A percentile compares a stretch with the other conserved stretches of the same genome.
These are phyloP conservation scores for Ceratopteris richardii DNA, from an alignment of 75 land plant species.

Conservation along the genomic window DNA sequence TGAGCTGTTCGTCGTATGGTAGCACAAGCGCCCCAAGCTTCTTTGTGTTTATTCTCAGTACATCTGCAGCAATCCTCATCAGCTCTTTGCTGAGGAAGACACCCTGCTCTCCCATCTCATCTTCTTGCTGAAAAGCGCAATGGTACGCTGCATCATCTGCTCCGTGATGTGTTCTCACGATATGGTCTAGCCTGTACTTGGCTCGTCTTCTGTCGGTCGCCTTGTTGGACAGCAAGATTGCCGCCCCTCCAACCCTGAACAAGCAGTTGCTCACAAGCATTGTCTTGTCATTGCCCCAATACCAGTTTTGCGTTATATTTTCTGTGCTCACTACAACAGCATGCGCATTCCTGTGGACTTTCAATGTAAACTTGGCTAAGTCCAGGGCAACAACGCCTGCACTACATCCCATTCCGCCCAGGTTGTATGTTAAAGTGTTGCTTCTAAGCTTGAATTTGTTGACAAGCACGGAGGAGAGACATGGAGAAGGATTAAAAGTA, in stretches of 20 bases:
- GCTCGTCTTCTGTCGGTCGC: slow-evolving; percentile 30
- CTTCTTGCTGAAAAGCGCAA: slow-evolving; percentile 36
- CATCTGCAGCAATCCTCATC: slow-evolving; percentile 35
- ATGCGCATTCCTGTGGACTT: slow-evolving; percentile 21
- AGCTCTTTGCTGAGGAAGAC: slow-evolving; percentile 40
- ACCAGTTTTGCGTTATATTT: slow-evolving; percentile 27
- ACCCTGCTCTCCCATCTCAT: slow-evolving; percentile 35
- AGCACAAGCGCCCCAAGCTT: slow-evolving; percentile 26
- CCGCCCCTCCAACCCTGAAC: slow-evolving; percentile 51
- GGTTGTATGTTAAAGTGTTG: slow-evolving; percentile 45
- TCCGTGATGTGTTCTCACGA: slow-evolving; percentile 48
- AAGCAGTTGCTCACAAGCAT: slow-evolving; percentile 45
- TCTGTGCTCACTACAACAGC: slow-evolving; percentile 39
- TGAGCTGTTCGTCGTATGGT: slow-evolving; percentile 26
- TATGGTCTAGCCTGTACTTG: slow-evolving; percentile 35
- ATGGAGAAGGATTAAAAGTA: slow-evolving; percentile 60
- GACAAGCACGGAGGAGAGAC: slow-evolving; percentile 62
- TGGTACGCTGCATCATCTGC: slow-evolving; percentile 27
- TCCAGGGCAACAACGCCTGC: slow-evolving; percentile 59
- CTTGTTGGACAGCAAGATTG: slow-evolving; percentile 36
- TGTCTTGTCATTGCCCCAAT: slow-evolving; percentile 19
- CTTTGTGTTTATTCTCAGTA: slow-evolving; percentile 31
- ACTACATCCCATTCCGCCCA: slow-evolving; percentile 86
- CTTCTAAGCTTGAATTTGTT: slow-evolving; percentile 54
- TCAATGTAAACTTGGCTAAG: slow-evolving; percentile 38